Evolutionary conservation across 805 yeast species (phyloP).

Genomic region (Monosporozyma aquatica): DNA sequence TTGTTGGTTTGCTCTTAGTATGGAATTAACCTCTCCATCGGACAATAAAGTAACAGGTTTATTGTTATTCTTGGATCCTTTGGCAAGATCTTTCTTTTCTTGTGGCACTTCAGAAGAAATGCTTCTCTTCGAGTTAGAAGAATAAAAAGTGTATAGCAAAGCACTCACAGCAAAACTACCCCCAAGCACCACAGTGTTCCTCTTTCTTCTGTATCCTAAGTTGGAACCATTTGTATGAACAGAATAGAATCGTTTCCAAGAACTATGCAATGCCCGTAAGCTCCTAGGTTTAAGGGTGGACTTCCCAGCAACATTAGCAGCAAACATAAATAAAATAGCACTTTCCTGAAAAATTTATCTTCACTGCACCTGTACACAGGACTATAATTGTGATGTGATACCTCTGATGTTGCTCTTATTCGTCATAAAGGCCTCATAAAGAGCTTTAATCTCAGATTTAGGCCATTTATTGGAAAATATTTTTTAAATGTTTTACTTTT

Average conservation of each 20-base stretch:
- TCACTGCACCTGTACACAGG: too few species aligned
- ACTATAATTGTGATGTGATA: too few species aligned
- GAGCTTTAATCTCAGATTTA: too few species aligned
- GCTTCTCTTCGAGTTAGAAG: conserved; percentile 11
- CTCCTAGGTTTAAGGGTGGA: too few species aligned
- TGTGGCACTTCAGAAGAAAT: conserved; percentile 17
- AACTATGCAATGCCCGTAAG: too few species aligned
- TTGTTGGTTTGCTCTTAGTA: conserved; percentile 67
- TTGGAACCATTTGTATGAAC: not conserved
- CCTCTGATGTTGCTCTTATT: too few species aligned
- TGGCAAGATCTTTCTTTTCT: not conserved
- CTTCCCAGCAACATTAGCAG: too few species aligned
- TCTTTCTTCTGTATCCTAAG: not conserved
- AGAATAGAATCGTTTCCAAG: not conserved
- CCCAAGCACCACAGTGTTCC: not conserved
- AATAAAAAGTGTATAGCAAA: conserved; percentile 8
- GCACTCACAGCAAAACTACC: not conserved
- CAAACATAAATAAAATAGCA: too few species aligned
- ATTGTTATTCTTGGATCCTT: not conserved
- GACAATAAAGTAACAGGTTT: conserved; percentile 41
- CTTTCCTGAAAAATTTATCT: too few species aligned
- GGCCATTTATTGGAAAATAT: too few species aligned
- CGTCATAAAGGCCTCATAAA: too few species aligned
- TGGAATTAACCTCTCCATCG: conserved; percentile 62
- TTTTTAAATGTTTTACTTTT: conserved; percentile 1